Evolutionary conservation across 805 yeast genomes (phyloP), one percentile per base, ranked within the genome.

Genomic region (Candida suzukii): DNA sequence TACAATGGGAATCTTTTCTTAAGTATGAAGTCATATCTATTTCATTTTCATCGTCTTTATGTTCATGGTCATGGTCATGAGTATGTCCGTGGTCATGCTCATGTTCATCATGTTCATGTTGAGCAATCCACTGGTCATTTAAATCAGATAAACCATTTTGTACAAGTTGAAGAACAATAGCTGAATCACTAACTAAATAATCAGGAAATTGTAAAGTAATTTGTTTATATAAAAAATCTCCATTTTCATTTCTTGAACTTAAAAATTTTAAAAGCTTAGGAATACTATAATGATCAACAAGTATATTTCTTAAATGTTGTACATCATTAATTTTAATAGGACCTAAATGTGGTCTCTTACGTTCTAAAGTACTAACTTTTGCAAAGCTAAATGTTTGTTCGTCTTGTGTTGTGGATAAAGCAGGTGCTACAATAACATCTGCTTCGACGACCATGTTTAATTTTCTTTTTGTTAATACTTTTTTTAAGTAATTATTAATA

Each of bases 191-290:
- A 1, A 93, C 75, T 29, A 90, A 63, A 5, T 64, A 45, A 58
- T 95, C 99, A 0, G 98, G 98, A 49, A 93, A 91, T 61, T 93
- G 99, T 26, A 93, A 65, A 0, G 98, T 88, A 2, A 90, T 73
- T 21, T 71, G 67, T 35, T 58, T 61, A 57, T 63, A 80, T 27
- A 52, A 57, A 28, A 46, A 52, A 29, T 39, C 42, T 0, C 54
- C 59, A 4, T 54, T 53, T 3, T 54, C 53, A 24, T 54, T 56
- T 24, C 66, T 61, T 4, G 54, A 49, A 16, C 44, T 42, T 26
- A 64, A 44, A 42, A 45, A 52, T 4, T 44, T 33, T 2, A 47
- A 30, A 28, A 63, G 44, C 35, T 52, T 44, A 3, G 50, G 52
- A 43, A 86, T 48, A 31, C 73, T 65, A 55, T 87, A 88, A 50